Conservation (phyloP, 352 stramenopile species). For the Phytophthora meadii region DNA sequence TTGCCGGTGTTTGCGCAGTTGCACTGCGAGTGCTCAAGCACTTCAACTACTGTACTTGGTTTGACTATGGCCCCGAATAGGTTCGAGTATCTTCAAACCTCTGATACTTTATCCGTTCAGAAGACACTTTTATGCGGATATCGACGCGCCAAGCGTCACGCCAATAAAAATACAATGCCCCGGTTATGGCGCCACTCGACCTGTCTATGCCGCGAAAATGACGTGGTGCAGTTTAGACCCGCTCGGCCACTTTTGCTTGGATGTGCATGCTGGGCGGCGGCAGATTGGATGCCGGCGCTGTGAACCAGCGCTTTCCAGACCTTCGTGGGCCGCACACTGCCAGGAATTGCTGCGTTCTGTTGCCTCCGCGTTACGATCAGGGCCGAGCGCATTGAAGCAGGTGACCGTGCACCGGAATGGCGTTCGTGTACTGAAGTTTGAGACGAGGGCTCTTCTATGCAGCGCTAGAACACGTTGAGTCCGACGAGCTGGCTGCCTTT, state of each 20-base stretch:
- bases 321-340: not conserved
- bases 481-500: not conserved
- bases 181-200: not conserved
- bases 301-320: not conserved
- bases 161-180: slow-evolving; percentile 8
- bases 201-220: not conserved
- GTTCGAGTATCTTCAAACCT: slow-evolving; percentile 3
- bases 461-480: slow-evolving; percentile 14
- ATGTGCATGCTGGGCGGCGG: slow-evolving; percentile 6
- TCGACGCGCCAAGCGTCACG: slow-evolving; percentile 16
- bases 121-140: not conserved
- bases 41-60: slow-evolving; percentile 5
- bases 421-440: not conserved
- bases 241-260: slow-evolving; percentile 6
- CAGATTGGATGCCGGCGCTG: slow-evolving; percentile 17
- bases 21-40: not conserved
- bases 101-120: not conserved
- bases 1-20: slow-evolving; percentile 5
- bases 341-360: not conserved
- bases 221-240: slow-evolving; percentile 11
- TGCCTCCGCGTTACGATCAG: no score
- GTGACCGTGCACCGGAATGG: no score
- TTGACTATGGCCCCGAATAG: not conserved
- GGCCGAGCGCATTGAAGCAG: no score
- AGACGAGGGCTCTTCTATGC: slow-evolving; percentile 14